These are phyloP conservation scores for Reticulascus tulasneorum DNA, from an alignment of 2,329 filamentous ascomycete genomes.

Conservation along the genomic window DNA sequence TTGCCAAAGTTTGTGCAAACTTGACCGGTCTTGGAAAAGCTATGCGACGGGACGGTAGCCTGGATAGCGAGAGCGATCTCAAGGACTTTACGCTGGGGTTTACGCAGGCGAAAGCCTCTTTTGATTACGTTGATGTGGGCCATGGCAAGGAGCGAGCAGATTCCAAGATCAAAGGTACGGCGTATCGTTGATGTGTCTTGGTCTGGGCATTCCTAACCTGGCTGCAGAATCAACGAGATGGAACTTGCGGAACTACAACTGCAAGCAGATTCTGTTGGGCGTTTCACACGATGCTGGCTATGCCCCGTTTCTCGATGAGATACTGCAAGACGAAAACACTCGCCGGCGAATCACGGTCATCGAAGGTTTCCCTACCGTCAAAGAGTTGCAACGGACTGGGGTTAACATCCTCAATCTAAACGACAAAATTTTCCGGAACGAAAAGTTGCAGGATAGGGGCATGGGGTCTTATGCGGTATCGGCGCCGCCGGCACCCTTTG, in stretches of 20 bases:
- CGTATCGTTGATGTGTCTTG: background rate
- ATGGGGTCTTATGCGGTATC: slow-evolving; percentile 14
- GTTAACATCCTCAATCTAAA: slow-evolving; percentile 43
- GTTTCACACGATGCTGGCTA: slow-evolving; percentile 60
- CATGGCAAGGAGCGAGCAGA: slow-evolving; percentile 55
- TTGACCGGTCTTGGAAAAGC: slow-evolving; percentile 45
- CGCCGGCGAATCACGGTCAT: slow-evolving; percentile 47
- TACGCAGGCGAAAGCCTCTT: slow-evolving; percentile 53
- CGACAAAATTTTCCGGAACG: slow-evolving; percentile 47
- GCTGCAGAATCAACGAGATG: slow-evolving; percentile 46
- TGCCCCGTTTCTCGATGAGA: slow-evolving; percentile 54
- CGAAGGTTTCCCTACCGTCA: slow-evolving; percentile 48
- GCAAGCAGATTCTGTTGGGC: slow-evolving; percentile 58
- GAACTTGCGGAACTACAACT: slow-evolving; percentile 58
- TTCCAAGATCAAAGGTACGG: slow-evolving; percentile 56
- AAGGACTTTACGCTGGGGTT: slow-evolving; percentile 58
- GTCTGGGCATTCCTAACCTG: slow-evolving; percentile 1
- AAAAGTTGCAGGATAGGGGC: slow-evolving; percentile 43
- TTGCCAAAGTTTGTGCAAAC: slow-evolving; percentile 55
- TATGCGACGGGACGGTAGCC: slow-evolving; percentile 43
- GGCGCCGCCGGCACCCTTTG: slow-evolving; percentile 6
- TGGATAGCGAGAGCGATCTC: slow-evolving; percentile 41
- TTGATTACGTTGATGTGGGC: slow-evolving; percentile 63
- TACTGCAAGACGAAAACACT: slow-evolving; percentile 40
- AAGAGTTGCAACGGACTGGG: slow-evolving; percentile 43